A percentile compares a stretch with the other conserved stretches of the same genome.
These are phyloP conservation scores for Leccinum ochraceum DNA, from an alignment of 768 basidiomycete species.

Conservation along the genomic window DNA sequence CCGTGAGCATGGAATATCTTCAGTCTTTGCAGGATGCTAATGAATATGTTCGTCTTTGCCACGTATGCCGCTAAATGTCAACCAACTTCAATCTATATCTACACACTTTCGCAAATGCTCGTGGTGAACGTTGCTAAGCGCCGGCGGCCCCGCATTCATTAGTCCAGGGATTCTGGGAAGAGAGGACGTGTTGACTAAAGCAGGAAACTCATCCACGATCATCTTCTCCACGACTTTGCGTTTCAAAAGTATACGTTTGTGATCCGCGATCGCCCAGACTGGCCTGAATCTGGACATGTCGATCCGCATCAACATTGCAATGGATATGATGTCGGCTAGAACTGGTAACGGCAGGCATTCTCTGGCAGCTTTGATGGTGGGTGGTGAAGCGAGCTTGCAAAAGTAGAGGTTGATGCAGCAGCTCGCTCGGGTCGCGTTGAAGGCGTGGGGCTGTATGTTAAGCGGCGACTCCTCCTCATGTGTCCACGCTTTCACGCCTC, in stretches of 20 bases:
- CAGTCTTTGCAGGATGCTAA: constrained; percentile 33
- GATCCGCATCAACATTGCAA: constrained; percentile 30
- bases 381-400: constrained; percentile 35
- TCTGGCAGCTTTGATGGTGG: constrained; percentile 39
- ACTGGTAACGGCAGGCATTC: constrained; percentile 27
- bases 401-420: constrained; percentile 14
- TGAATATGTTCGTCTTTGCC: constrained; percentile 35
- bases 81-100: constrained; percentile 41
- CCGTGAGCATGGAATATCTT: constrained; percentile 26
- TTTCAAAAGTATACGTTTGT: constrained; percentile 41
- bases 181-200: constrained; percentile 3
- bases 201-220: constrained; percentile 30
- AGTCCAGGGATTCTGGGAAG: constrained; percentile 2
- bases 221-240: constrained; percentile 33
- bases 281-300: constrained; percentile 34
- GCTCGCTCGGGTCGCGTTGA: constrained; percentile 32
- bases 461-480: constrained; percentile 23
- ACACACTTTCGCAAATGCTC: constrained; percentile 37
- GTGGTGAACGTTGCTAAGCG: constrained; percentile 33
- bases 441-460: constrained; percentile 46
- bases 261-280: constrained; percentile 43
- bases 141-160: constrained; percentile 1
- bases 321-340: constrained; percentile 43
- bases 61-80: constrained; percentile 35
- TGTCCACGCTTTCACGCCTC: constrained; percentile 15